Evolutionary conservation across 1,284 basidiomycete genomes (phyloP).

Genomic region (Wallemia mellicola): DNA sequence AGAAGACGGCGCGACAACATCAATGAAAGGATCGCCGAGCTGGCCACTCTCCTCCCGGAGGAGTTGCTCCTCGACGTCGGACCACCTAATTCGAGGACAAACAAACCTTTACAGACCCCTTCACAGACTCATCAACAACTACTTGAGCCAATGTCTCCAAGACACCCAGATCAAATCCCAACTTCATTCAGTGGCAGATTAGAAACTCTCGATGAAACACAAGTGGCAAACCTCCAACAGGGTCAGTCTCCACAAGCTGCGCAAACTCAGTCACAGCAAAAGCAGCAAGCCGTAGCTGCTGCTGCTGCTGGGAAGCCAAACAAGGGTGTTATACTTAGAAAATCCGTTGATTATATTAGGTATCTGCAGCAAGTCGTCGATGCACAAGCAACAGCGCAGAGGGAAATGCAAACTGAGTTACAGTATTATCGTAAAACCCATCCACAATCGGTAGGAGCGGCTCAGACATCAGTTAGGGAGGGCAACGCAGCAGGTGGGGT

Average conservation of each 20-base stretch:
- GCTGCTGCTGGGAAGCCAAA: constrained; percentile 29
- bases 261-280: not conserved
- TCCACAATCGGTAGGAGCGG: not conserved
- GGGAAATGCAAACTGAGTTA: constrained; percentile 39
- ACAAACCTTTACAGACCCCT: not conserved
- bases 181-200: constrained; percentile 1
- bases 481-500: not conserved
- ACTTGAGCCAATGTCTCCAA: not conserved
- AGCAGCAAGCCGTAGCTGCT: constrained; percentile 7
- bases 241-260: not conserved
- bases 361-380: constrained; percentile 56
- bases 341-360: constrained; percentile 64
- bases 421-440: constrained; percentile 10
- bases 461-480: not conserved
- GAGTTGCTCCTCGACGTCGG: constrained; percentile 11
- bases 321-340: constrained; percentile 61
- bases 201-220: not conserved
- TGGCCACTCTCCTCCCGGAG: constrained; percentile 60
- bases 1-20: constrained; percentile 61
- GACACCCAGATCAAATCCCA: not conserved
- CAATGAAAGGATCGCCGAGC: constrained; percentile 71
- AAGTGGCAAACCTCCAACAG: not conserved
- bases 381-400: constrained; percentile 38
- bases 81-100: not conserved
- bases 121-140: not conserved